Evolutionary conservation across 192 early-diverging fungal species (phyloP).

Genomic region (Backusella macrospora): DNA sequence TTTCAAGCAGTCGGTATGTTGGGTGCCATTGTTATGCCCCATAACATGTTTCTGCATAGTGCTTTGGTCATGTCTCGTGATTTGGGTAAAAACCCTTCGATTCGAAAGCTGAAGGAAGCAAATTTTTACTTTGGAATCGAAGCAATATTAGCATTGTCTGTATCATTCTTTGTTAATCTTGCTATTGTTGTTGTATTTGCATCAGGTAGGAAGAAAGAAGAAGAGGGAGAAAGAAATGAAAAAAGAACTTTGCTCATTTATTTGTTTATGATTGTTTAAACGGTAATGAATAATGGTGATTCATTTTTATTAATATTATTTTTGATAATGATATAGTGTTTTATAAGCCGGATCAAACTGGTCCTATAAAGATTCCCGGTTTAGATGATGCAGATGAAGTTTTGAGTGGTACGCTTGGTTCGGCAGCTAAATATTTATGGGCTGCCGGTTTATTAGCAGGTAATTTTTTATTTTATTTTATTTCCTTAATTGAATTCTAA

Average conservation of each 20-base stretch:
- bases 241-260: background rate
- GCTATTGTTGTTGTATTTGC: conserved; percentile 75
- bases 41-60: conserved; percentile 87
- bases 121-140: conserved; percentile 71
- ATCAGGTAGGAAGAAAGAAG: conserved; percentile 16
- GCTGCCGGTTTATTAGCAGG: conserved; percentile 75
- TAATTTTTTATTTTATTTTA: background rate
- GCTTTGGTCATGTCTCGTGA: conserved; percentile 65
- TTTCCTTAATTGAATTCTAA: background rate
- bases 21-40: conserved; percentile 83
- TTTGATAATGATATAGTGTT: conserved; percentile 27
- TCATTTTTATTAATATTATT: background rate
- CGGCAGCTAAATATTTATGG: conserved; percentile 70
- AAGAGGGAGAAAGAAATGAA: background rate
- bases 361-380: conserved; percentile 48
- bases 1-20: conserved; percentile 71
- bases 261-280: background rate
- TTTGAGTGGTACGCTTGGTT: conserved; percentile 62
- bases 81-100: conserved; percentile 29
- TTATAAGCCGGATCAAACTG: conserved; percentile 29
- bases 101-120: conserved; percentile 60
- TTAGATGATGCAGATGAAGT: conserved; percentile 63
- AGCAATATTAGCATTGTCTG: conserved; percentile 57
- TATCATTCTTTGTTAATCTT: conserved; percentile 70
- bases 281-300: background rate